These are phyloP conservation scores for Leucocoprinus gongylophorus DNA, from an alignment of 1,284 basidiomycete species.

Conservation along the genomic window DNA sequence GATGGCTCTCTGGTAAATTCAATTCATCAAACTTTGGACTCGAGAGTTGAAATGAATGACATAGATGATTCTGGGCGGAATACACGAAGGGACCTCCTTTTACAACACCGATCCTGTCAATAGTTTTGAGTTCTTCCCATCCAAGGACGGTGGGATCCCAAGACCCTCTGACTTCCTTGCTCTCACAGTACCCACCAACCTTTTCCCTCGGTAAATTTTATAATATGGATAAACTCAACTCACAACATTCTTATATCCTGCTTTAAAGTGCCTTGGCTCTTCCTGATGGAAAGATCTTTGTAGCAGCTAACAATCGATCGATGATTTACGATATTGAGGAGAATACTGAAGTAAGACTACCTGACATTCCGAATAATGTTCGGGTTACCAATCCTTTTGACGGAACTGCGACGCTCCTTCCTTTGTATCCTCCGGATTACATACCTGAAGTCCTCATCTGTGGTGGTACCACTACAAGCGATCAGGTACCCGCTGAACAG, in stretches of 20 bases:
- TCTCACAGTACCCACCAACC: conserved; percentile 4
- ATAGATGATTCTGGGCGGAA: conserved; percentile 76
- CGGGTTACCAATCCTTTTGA: conserved; percentile 80
- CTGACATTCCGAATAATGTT: conserved; percentile 70
- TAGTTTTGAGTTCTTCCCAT: conserved; percentile 74
- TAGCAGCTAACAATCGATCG: conserved; percentile 73
- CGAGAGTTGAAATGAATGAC: background rate
- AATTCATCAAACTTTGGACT: background rate
- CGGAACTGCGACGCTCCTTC: conserved; percentile 65
- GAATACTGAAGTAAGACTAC: conserved; percentile 60
- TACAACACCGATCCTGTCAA: conserved; percentile 78
- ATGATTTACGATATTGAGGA: conserved; percentile 74
- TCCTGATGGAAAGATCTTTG: conserved; percentile 68
- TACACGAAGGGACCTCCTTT: conserved; percentile 74
- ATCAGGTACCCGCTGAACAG: conserved; percentile 49
- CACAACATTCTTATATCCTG: conserved; percentile 43
- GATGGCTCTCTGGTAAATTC: conserved; percentile 42
- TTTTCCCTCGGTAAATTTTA: conserved; percentile 15
- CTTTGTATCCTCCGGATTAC: conserved; percentile 60
- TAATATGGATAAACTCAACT: conserved; percentile 55
- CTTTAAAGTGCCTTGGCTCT: conserved; percentile 69
- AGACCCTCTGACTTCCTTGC: conserved; percentile 47
- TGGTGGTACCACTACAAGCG: conserved; percentile 68
- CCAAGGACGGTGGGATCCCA: conserved; percentile 61
- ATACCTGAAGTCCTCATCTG: conserved; percentile 69